Percentiles rank a stretch among this genome's conserved stretches.
Evolutionary conservation across 306 rosid genomes (phyloP).

Genomic region (Rubus idaeus): DNA sequence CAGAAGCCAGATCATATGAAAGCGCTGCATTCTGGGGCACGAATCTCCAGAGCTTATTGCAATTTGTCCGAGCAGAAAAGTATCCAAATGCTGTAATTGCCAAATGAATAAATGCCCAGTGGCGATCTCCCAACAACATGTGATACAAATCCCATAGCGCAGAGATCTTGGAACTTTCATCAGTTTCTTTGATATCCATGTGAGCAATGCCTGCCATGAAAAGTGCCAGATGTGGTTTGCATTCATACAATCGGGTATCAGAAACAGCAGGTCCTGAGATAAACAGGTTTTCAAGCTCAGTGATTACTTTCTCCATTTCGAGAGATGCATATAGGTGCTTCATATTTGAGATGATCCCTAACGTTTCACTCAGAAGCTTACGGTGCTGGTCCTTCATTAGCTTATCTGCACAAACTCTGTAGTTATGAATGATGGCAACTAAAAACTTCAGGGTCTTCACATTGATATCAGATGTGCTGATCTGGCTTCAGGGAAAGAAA

Average conservation of each 20-base stretch:
- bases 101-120: constrained; percentile 81
- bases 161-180: constrained; percentile 50
- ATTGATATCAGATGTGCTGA: constrained; percentile 48
- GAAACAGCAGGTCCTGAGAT: constrained; percentile 56
- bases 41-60: constrained; percentile 75
- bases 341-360: constrained; percentile 59
- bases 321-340: constrained; percentile 49
- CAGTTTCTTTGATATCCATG: constrained; percentile 57
- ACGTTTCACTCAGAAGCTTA: constrained; percentile 66
- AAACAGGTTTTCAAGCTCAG: constrained; percentile 63
- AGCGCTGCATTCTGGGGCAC: constrained; percentile 81
- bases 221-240: constrained; percentile 80
- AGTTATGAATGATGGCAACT: constrained; percentile 46
- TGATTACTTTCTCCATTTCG: constrained; percentile 64
- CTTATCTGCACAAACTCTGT: constrained; percentile 48
- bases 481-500: constrained; percentile 46
- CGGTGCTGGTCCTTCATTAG: constrained; percentile 48
- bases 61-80: constrained; percentile 60
- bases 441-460: constrained; percentile 65
- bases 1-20: constrained; percentile 63
- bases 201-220: constrained; percentile 69
- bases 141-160: constrained; percentile 66
- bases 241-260: constrained; percentile 45
- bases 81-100: constrained; percentile 73
- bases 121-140: constrained; percentile 72